Base-by-base conservation (phyloP, 257 asterid species). In the Petunia secreta region DNA sequence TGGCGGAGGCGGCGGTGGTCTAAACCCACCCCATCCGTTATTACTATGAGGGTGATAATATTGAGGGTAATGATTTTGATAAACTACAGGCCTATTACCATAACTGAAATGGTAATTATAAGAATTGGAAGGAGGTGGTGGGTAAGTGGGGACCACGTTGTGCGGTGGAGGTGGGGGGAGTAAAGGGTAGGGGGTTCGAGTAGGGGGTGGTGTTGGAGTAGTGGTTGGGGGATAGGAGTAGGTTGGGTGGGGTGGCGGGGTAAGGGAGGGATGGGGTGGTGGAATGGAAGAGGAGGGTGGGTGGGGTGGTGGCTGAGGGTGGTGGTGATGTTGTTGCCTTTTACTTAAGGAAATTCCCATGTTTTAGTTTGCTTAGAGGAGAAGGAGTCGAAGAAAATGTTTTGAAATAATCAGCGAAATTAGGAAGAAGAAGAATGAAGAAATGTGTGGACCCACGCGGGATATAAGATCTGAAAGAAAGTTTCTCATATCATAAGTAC, bases 321-420 rank as follows among this genome's bases (percentile, higher is more conserved):
- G 89, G 63, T 55, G 88, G 38, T 78, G 87, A 83, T 65, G 86
- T n/a, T 84, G 84, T 0, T 87, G 90, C 4, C 94, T 79, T 86
- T 91, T 93, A 80, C 98, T 91, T 86, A 83, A 87, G 25, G 85
- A 76, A 79, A 84, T 69, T 71, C 97, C 98, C 98, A 91, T 91
- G 57, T 38, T 34, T 4, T 75, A 25, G 46, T 11, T 8, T 65
- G 6, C 40, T 68, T 44, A 2, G 40, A 57, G 64, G 6, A 44
- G 64, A 25, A 65, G 67, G 41, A 34, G 37, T 1, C 10, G 62
- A 15, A n/a, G 63, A 15, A 3, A 50, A 4, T 25, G 16, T 54
- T 40, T 76, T 76, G 65, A 54, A 8, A 34, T 39, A 10, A 46
- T 69, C 41, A 16, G 16, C 9, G 15, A 1, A 69, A 44, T 43